A percentile compares a stretch with the other conserved stretches of the same genome.
Evolutionary conservation across 257 asterid species (phyloP).

Genomic region (Petunia secreta): DNA sequence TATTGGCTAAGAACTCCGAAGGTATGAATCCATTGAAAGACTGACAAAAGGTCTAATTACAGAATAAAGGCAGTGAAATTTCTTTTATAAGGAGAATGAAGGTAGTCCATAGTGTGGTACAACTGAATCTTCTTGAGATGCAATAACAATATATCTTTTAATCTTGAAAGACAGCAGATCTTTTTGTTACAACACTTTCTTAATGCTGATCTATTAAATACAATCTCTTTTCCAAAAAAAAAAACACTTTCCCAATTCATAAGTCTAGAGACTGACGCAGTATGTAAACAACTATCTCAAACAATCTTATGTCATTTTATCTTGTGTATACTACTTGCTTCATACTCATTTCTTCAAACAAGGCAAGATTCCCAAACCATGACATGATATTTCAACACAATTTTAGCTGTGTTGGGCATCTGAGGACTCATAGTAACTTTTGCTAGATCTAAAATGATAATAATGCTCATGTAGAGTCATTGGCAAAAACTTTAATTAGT

Average conservation of each 20-base stretch:
- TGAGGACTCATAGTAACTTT: background rate
- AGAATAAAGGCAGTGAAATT: background rate
- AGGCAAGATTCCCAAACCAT: background rate
- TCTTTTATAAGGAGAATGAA: too few species aligned
- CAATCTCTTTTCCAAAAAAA: too few species aligned
- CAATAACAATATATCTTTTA: background rate
- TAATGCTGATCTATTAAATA: too few species aligned
- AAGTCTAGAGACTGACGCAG: background rate
- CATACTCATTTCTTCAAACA: slow-evolving; percentile 9
- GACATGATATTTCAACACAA: slow-evolving; percentile 10
- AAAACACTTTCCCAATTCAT: too few species aligned
- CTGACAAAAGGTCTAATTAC: background rate
- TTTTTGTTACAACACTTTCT: too few species aligned
- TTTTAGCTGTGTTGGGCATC: background rate
- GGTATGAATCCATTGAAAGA: slow-evolving; percentile 13
- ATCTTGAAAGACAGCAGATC: background rate
- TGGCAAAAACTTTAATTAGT: background rate
- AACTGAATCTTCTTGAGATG: slow-evolving; percentile 16
- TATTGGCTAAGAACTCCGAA: background rate
- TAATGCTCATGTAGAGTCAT: background rate
- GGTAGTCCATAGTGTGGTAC: background rate
- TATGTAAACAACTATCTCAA: background rate
- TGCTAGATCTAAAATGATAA: background rate
- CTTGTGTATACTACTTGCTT: background rate
- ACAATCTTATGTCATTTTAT: slow-evolving; percentile 1